These are phyloP conservation scores for Paradendryphiella salina DNA, from an alignment of 2,329 filamentous ascomycete genomes.

Conservation along the genomic window DNA sequence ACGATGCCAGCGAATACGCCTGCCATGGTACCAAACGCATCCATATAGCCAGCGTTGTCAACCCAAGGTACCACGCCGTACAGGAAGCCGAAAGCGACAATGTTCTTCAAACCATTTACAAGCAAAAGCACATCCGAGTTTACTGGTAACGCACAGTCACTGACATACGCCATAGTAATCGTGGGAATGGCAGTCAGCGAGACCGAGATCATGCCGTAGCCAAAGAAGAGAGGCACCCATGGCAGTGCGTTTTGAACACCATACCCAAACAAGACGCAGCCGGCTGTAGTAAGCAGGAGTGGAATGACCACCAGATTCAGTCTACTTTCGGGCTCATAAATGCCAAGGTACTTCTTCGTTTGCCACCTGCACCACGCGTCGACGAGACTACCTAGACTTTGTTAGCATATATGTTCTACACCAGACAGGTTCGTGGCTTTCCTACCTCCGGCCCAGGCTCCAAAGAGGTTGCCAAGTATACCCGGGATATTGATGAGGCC, in stretches of 20 bases:
- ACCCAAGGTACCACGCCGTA: conserved; percentile 54
- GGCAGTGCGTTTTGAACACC: conserved; percentile 48
- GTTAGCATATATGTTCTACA: neutral
- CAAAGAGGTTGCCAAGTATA: conserved; percentile 50
- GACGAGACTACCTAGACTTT: conserved; percentile 45
- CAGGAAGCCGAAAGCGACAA: conserved; percentile 55
- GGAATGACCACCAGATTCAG: conserved; percentile 50
- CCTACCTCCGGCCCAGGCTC: conserved; percentile 46
- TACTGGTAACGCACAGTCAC: conserved; percentile 44
- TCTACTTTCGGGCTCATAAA: conserved; percentile 53
- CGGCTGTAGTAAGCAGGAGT: conserved; percentile 49
- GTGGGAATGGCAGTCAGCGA: conserved; percentile 46
- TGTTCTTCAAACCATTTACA: conserved; percentile 51
- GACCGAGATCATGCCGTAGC: conserved; percentile 53
- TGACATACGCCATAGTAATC: conserved; percentile 52
- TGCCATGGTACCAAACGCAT: conserved; percentile 46
- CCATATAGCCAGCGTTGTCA: conserved; percentile 40
- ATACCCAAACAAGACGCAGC: conserved; percentile 53
- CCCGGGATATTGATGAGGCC: conserved; percentile 49
- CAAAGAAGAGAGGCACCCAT: conserved; percentile 53
- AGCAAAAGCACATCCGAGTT: conserved; percentile 46
- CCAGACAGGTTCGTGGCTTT: neutral
- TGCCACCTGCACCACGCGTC: conserved; percentile 51
- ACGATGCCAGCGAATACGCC: conserved; percentile 45
- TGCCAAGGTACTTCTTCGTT: conserved; percentile 48